Conservation (phyloP, 2,329 filamentous ascomycete species). For the Seiridium cupressi region DNA sequence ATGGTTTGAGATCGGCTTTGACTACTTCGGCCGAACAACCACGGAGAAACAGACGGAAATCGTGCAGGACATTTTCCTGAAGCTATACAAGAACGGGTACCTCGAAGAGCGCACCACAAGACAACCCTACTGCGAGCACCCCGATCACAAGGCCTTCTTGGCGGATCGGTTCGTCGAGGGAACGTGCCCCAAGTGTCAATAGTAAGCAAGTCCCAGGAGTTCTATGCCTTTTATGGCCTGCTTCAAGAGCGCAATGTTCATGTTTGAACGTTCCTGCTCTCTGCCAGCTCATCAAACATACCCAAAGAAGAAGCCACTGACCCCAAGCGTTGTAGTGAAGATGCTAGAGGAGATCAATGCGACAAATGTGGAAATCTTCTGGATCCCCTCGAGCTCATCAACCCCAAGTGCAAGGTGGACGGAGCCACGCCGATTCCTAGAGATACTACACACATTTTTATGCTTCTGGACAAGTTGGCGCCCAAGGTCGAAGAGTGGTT, state of each 20-base stretch:
- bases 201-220: conserved; percentile 24
- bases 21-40: conserved; percentile 91
- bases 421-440: conserved; percentile 75
- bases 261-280: too few relatives aligned
- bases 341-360: conserved; percentile 47
- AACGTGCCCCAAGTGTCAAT: conserved; percentile 71
- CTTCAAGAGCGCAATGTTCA: too few relatives aligned
- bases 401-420: conserved; percentile 89
- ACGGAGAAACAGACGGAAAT: conserved; percentile 88
- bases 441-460: conserved; percentile 86
- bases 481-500: conserved; percentile 77
- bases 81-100: conserved; percentile 85
- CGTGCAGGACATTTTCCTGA: conserved; percentile 84
- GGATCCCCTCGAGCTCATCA: conserved; percentile 58
- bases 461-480: conserved; percentile 83
- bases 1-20: conserved; percentile 94
- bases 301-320: too few relatives aligned
- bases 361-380: conserved; percentile 29
- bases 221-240: too few relatives aligned
- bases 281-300: too few relatives aligned
- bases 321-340: conserved; percentile 33
- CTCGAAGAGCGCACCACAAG: conserved; percentile 83
- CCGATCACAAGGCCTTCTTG: conserved; percentile 68
- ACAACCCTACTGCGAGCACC: conserved; percentile 80
- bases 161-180: conserved; percentile 87